Evolutionary conservation across 1,139 yeast species (phyloP).

Genomic region (Blastobotrys illinoisensis): DNA sequence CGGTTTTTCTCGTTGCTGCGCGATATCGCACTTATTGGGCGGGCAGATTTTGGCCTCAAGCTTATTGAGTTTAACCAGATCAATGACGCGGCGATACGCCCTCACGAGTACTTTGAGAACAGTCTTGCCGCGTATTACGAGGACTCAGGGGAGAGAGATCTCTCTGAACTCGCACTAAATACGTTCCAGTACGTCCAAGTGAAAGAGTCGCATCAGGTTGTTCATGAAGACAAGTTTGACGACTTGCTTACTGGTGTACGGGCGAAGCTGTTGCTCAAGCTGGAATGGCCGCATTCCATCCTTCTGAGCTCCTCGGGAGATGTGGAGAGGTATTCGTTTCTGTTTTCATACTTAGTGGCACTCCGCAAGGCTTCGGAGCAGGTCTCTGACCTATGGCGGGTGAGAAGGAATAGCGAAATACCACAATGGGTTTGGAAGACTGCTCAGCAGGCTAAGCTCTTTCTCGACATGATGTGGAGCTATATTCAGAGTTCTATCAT

Average conservation of each 20-base stretch:
- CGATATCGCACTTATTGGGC: slow-evolving; percentile 19
- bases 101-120: slow-evolving; percentile 6
- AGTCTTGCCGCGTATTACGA: slow-evolving; percentile 8
- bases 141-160: slow-evolving; percentile 1
- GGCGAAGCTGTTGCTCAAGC: slow-evolving; percentile 14
- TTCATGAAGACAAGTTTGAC: slow-evolving; percentile 17
- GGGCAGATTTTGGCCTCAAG: slow-evolving; percentile 18
- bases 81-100: neutral
- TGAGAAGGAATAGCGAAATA: slow-evolving; percentile 1
- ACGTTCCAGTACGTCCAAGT: slow-evolving; percentile 7
- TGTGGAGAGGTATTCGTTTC: slow-evolving; percentile 14
- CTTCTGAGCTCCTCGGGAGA: slow-evolving; percentile 15
- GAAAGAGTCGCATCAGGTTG: slow-evolving; percentile 12
- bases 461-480: slow-evolving; percentile 24
- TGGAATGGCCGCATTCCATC: slow-evolving; percentile 23
- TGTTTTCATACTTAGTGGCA: slow-evolving; percentile 21
- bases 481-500: slow-evolving; percentile 21
- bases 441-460: slow-evolving; percentile 16
- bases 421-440: slow-evolving; percentile 4
- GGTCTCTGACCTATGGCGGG: slow-evolving; percentile 15
- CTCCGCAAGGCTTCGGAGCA: slow-evolving; percentile 13
- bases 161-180: slow-evolving; percentile 8
- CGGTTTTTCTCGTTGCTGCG: slow-evolving; percentile 18
- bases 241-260: slow-evolving; percentile 17
- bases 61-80: neutral